A percentile compares a stretch with the other conserved stretches of the same genome.
Conservation (phyloP, 140 eudicot species). For the Eryngium alpinum region DNA sequence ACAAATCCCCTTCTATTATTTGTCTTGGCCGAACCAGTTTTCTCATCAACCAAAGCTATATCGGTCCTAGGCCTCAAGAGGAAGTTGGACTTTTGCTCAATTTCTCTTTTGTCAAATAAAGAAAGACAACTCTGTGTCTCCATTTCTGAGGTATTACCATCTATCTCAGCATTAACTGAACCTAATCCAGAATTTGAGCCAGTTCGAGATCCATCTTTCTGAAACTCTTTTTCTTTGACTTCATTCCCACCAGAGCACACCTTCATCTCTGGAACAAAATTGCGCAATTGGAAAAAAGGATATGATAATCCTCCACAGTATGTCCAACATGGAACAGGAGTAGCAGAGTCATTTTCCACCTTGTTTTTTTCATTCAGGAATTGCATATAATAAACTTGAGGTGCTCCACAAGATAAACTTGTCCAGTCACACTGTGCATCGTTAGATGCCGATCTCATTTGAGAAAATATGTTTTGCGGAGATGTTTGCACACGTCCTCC, state of each 20-base stretch:
- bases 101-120: constrained; percentile 5
- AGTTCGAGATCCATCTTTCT: constrained; percentile 32
- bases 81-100: constrained; percentile 11
- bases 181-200: constrained; percentile 39
- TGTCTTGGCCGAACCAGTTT: constrained; percentile 19
- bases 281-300: constrained; percentile 30
- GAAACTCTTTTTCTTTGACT: constrained; percentile 21
- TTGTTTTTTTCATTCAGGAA: not conserved
- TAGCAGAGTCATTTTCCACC: not conserved
- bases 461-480: constrained; percentile 27
- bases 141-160: constrained; percentile 9
- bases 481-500: constrained; percentile 14
- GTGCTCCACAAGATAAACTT: constrained; percentile 30
- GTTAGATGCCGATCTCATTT: not conserved
- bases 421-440: constrained; percentile 16
- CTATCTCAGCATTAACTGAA: constrained; percentile 15
- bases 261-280: constrained; percentile 21
- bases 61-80: not conserved
- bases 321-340: constrained; percentile 15
- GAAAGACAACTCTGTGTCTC: constrained; percentile 27
- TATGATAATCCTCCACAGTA: constrained; percentile 36
- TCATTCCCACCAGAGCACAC: not conserved
- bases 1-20: constrained; percentile 49
- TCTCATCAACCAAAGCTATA: not conserved
- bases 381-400: not conserved